Base-by-base conservation (phyloP, 805 yeast species). In the Metschnikowia henanensis region DNA sequence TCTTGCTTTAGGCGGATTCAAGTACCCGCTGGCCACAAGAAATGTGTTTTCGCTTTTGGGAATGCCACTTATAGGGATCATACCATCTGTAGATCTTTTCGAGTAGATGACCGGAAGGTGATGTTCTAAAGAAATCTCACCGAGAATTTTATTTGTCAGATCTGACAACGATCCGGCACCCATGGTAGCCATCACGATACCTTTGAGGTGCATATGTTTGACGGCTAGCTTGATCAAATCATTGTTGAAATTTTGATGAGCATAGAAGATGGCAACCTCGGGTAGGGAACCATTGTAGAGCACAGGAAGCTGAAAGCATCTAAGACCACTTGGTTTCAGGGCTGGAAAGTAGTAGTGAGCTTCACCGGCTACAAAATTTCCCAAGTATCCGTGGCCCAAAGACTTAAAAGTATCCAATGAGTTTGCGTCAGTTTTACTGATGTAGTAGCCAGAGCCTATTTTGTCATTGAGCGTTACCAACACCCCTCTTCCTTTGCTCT, bases 351-450 rank as follows among this genome's bases (percentile, higher is more conserved):
- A 81, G 57, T 76, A 83, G 55, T 80, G 83, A 21, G 82, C 76
- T 56, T 77, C 79, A 44, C 81, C 80, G 56, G 82, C 80, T 30
- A 83, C 85, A 57, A 83, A 82, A 55, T 78, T 80, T 4, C 90
- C 90, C 52, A 83, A 60, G 57, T 81, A 83, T 10, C 89, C 89
- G 56, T 82, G 87, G 47, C 85, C 84, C 30, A 76, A 77, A 8
- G 76, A 71, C 58, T 81, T 82, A 68, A 83, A 83, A 3, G 88
- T 81, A 55, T 83, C 88, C 42, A 83, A 66, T 6, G 84, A 75
- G 59, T 83, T 83, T 21, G 88, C 87, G 53, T 82, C 82, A 16
- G 84, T 75, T 60, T 83, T 83, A 43, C 86, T 83, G 52, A 81
- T 79, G 59, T 82, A 82, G 62, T 78, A 81, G 3, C 88, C 90